phyloP scores from a whole-genome alignment of 2,329 filamentous ascomycete genomes.

The Fusarium devonianum region DNA sequence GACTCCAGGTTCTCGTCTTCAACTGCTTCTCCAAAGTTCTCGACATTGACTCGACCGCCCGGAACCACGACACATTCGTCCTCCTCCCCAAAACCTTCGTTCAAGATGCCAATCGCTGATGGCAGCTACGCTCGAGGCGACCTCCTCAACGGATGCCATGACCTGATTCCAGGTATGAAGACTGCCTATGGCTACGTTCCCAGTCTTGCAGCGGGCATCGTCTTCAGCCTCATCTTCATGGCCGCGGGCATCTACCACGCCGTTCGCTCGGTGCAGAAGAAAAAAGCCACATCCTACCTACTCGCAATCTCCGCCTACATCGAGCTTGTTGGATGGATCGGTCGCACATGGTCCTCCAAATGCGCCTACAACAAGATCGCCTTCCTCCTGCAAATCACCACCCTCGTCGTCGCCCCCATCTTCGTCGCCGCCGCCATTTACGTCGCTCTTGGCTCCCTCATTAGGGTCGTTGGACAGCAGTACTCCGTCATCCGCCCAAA shows the following conservation, averaged over 20 bases:
- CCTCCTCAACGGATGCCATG: conserved; percentile 32
- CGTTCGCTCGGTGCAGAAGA: conserved; percentile 30
- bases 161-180: conserved; percentile 21
- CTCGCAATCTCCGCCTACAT: conserved; percentile 27
- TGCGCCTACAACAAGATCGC: conserved; percentile 58
- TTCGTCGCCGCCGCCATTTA: conserved; percentile 70
- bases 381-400: conserved; percentile 59
- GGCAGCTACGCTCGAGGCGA: conserved; percentile 30
- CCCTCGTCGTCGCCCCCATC: conserved; percentile 58
- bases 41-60: no score
- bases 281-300: conserved; percentile 27
- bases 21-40: no score
- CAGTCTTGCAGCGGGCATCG: conserved; percentile 28
- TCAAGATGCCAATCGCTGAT: conserved; percentile 24
- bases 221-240: conserved; percentile 30
- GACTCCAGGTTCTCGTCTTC: no score
- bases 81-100: no score
- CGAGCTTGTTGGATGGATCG: conserved; percentile 58
- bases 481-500: conserved; percentile 54
- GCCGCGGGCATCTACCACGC: conserved; percentile 26
- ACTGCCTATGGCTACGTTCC: conserved; percentile 36
- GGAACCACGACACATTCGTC: no score
- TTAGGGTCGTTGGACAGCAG: conserved; percentile 50
- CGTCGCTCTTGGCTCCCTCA: conserved; percentile 61
- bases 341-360: conserved; percentile 55